Evolutionary conservation across 1,139 yeast genomes (phyloP), one percentile per base, ranked within the genome.

Genomic region (Zygosaccharomyces sapae): DNA sequence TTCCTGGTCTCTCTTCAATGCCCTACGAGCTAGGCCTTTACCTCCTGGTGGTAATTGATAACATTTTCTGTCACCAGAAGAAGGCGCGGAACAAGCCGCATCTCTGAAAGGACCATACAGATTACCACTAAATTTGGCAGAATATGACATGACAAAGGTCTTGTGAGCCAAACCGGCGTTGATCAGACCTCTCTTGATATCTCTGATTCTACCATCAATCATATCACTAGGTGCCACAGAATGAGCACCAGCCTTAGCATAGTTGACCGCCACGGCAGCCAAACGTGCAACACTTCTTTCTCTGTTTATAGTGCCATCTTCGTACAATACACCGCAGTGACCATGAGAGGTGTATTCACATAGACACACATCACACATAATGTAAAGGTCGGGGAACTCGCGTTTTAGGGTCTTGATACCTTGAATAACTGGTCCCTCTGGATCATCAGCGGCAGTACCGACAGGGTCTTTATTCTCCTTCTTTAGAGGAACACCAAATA

Each of bases 321-420:
- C 90, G 53, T 83, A 75, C 45, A 92, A 73, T 18, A 88, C 77
- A 36, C 99, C 99, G 71, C 99, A 92, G 66, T 92, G 98, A 7
- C 98, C 98, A 62, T 94, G 97, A 47, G 83, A 77, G 5, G 99
- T 92, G 69, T 89, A 92, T 70, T 92, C 99, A 71, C 99, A 92
- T 49, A 92, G 72, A 68, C 99, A 92, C 22, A 92, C 97, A 64
- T 92, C 99, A 64, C 96, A 87, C 76, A 90, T 80, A 54, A 92
- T 80, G 65, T 82, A 92, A 52, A 92, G 74, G 37, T 80, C 85
- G 3, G 98, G 97, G 69, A 86, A 89, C 33, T 76, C 71, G 41
- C 68, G 57, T 51, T 75, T 76, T 51, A 92, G 75, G 2, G 77
- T 74, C 61, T 81, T 83, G 59, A 86, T 83, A 25, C 92, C 85